These are phyloP conservation scores for Chamaecrista fasciculata DNA, from an alignment of 306 rosid species.

Conservation along the genomic window DNA sequence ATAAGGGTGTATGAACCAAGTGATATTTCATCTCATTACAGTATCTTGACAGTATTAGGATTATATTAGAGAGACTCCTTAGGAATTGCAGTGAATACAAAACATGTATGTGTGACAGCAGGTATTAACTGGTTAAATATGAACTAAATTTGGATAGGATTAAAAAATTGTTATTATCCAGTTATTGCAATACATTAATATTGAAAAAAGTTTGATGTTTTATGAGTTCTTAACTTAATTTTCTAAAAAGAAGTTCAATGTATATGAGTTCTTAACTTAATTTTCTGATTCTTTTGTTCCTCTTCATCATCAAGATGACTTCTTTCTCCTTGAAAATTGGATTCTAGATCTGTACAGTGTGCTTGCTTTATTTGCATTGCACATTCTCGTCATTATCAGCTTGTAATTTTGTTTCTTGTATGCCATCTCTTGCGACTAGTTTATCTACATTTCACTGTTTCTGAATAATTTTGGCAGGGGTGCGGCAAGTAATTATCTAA, in stretches of 20 bases:
- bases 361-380: not conserved
- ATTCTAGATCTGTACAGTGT: not conserved
- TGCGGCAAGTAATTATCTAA: slow-evolving; percentile 73
- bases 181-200: too few relatives aligned
- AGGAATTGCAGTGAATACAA: not conserved
- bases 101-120: too few relatives aligned
- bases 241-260: too few relatives aligned
- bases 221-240: too few relatives aligned
- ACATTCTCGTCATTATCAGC: not conserved
- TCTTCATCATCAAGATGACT: not conserved
- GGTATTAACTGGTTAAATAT: too few relatives aligned
- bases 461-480: slow-evolving; percentile 41
- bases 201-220: too few relatives aligned
- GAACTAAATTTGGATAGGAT: too few relatives aligned
- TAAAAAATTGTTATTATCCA: too few relatives aligned
- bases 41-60: not conserved
- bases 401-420: not conserved
- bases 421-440: not conserved
- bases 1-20: not conserved
- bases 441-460: not conserved
- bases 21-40: not conserved
- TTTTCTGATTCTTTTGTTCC: not conserved
- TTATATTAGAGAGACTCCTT: not conserved
- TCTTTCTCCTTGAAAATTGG: slow-evolving; percentile 13
- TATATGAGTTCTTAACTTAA: too few relatives aligned